Evolutionary conservation across 2,329 filamentous ascomycete species (phyloP).

Genomic region (Aureobasidium sp.): DNA sequence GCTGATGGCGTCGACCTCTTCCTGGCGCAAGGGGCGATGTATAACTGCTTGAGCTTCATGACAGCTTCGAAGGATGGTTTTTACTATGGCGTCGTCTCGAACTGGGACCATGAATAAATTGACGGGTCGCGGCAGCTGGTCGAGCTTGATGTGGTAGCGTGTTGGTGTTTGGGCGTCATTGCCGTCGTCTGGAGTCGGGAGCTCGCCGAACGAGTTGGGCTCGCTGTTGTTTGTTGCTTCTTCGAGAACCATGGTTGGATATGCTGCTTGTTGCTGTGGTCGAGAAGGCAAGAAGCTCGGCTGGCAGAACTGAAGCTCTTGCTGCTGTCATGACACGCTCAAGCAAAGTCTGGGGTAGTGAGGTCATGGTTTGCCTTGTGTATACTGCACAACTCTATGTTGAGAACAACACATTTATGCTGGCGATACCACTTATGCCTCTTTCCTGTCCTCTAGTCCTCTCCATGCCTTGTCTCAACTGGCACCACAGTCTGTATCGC

Average conservation of each 20-base stretch:
- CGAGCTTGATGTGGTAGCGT: slow-evolving; percentile 31
- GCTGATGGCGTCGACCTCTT: slow-evolving; percentile 39
- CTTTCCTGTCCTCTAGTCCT: not conserved
- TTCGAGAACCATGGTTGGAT: not conserved
- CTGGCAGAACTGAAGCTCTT: not conserved
- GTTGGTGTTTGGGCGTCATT: not conserved
- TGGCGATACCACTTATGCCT: not conserved
- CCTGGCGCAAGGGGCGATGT: slow-evolving; percentile 31
- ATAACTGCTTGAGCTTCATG: slow-evolving; percentile 27
- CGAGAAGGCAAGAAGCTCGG: not conserved
- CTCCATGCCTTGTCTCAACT: not conserved
- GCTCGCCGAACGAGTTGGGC: slow-evolving; percentile 4
- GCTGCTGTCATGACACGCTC: not conserved
- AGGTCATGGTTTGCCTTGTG: not conserved
- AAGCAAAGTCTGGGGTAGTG: not conserved
- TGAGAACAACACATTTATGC: too few species aligned
- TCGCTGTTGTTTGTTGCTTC: not conserved
- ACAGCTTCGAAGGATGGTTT: slow-evolving; percentile 27
- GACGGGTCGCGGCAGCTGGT: slow-evolving; percentile 31
- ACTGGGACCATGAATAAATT: slow-evolving; percentile 30
- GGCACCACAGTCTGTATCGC: not conserved
- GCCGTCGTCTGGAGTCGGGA: not conserved
- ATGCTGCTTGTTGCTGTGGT: not conserved
- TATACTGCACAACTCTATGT: not conserved
- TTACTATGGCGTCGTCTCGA: slow-evolving; percentile 25